Base-by-base conservation (phyloP, 176 grass and related monocot genomes). In the Ampelocalamus luodianensis region DNA sequence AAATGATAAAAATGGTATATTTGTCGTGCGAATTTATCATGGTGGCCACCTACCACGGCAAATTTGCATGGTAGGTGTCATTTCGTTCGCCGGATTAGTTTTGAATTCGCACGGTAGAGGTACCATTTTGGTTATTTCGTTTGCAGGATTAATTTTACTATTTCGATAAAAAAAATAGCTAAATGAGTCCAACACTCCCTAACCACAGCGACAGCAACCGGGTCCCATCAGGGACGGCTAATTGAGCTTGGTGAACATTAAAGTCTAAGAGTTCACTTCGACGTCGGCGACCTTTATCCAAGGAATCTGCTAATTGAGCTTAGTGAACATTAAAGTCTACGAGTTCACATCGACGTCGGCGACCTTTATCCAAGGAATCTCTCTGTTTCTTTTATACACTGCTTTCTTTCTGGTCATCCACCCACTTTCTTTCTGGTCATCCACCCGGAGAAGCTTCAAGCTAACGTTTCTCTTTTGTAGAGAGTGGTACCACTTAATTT, bases 321-420 rank as follows among this genome's bases (percentile, higher is more conserved):
- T 45, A 63, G 72, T 71, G 73, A 81, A 26, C 78, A 7, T 17
- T 34, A 10, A 43, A 82, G 78, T 55, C 44, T 20, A 29, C 32
- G 49, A 38, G 27, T 16, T 80, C 68, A 34, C 77, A 61, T 62
- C 70, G 16, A 20, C 8, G 14, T 16, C 70, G 23, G 70, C 43
- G 0, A 24, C 18, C 18, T 75, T 89, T 61, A 39, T 63, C 42
- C 76, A 74, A 80, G 82, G 82, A 89, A 85, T 85, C 69, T 85
- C 27, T 13, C 24, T n/a, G 18, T 60, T 39, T 26, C 17, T 7
- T 44, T 29, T 7, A 3, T 34, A 34, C 32, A 34, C 32, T 14
- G 29, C 24, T 60, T 72, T 44, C 38, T 13, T 0, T 59, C 5
- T 61, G 76, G 40, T 22, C 77, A 60, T 37, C 80, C 74, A 53